Evolutionary conservation across 1,284 basidiomycete species (phyloP).

Genomic region (Cutaneotrichosporon sp.): DNA sequence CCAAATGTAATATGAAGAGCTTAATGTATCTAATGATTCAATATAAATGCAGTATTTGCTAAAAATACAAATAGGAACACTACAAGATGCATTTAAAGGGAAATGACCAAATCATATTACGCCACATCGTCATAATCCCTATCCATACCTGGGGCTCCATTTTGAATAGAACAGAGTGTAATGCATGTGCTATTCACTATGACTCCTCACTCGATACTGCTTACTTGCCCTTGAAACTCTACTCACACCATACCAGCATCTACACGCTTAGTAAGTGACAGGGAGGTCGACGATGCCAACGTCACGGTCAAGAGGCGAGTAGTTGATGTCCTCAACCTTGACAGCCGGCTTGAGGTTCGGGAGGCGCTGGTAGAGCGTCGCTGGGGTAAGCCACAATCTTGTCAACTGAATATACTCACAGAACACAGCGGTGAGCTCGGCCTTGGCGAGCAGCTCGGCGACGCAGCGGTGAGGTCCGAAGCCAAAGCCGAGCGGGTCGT

Average conservation of each 20-base stretch:
- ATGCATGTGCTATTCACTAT: too few species aligned
- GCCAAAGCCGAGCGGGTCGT: conserved; percentile 17
- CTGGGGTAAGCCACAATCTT: conserved; percentile 7
- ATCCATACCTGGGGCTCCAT: too few species aligned
- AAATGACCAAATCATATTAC: too few species aligned
- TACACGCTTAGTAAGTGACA: conserved; percentile 10
- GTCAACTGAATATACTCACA: not conserved
- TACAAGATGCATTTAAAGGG: too few species aligned
- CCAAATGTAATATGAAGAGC: too few species aligned
- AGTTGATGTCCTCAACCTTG: conserved; percentile 15
- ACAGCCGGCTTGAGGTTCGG: conserved; percentile 16
- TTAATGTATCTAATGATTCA: too few species aligned
- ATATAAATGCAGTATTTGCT: too few species aligned
- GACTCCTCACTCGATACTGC: too few species aligned
- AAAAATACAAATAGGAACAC: too few species aligned
- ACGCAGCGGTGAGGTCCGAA: conserved; percentile 20
- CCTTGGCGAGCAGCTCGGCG: conserved; percentile 18
- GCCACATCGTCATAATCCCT: too few species aligned
- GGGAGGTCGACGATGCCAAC: conserved; percentile 19
- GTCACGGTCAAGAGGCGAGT: conserved; percentile 14
- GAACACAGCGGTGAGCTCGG: conserved; percentile 17
- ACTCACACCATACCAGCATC: too few species aligned
- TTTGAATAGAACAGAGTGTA: too few species aligned
- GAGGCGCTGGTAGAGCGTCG: conserved; percentile 16
- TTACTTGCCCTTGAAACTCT: not conserved